Evolutionary conservation across 192 early-diverging fungal species (phyloP), one percentile per base, ranked within the genome.

Genomic region (Hyaloraphidium curvatum): DNA sequence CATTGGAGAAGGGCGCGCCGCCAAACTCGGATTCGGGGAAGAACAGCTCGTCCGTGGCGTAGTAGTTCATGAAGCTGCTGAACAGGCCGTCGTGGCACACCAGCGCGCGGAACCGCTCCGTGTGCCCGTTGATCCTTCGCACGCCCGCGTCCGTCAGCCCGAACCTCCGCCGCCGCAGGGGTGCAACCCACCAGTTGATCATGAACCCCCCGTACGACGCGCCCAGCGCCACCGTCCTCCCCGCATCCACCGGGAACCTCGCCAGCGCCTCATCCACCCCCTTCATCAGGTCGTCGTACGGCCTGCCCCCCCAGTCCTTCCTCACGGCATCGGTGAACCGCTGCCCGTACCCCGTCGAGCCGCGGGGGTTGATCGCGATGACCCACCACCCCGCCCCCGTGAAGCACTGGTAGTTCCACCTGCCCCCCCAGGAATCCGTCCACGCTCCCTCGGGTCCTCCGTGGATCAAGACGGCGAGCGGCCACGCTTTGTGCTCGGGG

Each of bases 131-230:
- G 55, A 87, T 66, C 83, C n/a, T n/a, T n/a, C n/a, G n/a, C n/a
- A n/a, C n/a, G n/a, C n/a, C n/a, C n/a, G n/a, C n/a, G n/a, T n/a
- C n/a, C n/a, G n/a, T n/a, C n/a, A n/a, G n/a, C n/a, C n/a, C n/a
- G n/a, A n/a, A n/a, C n/a, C n/a, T n/a, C n/a, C n/a, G n/a, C n/a
- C n/a, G n/a, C n/a, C n/a, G n/a, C n/a, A n/a, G n/a, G n/a, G n/a
- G n/a, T n/a, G n/a, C n/a, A n/a, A n/a, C n/a, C n/a, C n/a, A n/a
- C n/a, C 83, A 87, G 67, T 87, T 87, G 50, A 82, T 68, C 85
- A 83, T 83, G 57, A 75, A 84, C 11, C 81, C 84, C 59, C 85
- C 85, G 62, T 86, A 87, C 3, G 72, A 76, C 0, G 79, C 83
- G 37, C 85, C 85, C 27, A 86, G 57, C 23, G 68, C 83, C 31